Conservation (phyloP, 2,329 filamentous ascomycete species). For the Thielaviopsis euricoi region DNA sequence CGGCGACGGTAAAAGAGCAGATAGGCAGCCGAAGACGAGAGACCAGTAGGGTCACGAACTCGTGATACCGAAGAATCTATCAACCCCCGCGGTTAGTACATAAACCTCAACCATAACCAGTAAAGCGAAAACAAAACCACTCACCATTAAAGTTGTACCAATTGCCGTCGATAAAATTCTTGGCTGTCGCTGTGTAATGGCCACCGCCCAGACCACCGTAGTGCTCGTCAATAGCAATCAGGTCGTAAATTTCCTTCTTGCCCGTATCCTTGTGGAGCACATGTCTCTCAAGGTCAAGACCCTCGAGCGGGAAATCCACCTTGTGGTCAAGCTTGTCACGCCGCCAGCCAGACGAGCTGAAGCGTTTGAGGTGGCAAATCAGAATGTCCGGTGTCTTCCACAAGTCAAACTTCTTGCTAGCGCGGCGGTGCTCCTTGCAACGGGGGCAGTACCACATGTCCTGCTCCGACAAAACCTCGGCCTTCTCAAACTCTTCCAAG, state of each 20-base stretch:
- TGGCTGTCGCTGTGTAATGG: slow-evolving; percentile 89
- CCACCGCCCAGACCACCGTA: slow-evolving; percentile 85
- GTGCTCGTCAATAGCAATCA: slow-evolving; percentile 93
- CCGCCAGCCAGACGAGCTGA: slow-evolving; percentile 67
- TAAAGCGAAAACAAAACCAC: slow-evolving; percentile 19
- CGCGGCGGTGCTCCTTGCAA: slow-evolving; percentile 84
- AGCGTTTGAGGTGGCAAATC: slow-evolving; percentile 88
- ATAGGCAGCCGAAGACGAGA: slow-evolving; percentile 69
- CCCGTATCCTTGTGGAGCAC: slow-evolving; percentile 67
- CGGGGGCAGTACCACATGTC: slow-evolving; percentile 96
- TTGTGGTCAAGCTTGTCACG: slow-evolving; percentile 82
- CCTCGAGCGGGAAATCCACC: slow-evolving; percentile 82
- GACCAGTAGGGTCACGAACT: slow-evolving; percentile 39
- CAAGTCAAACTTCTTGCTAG: slow-evolving; percentile 90
- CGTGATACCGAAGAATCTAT: slow-evolving; percentile 59
- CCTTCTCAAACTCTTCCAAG: slow-evolving; percentile 83
- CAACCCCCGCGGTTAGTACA: not conserved
- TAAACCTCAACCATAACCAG: not conserved
- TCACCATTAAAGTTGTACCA: slow-evolving; percentile 98
- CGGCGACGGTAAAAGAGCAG: slow-evolving; percentile 90
- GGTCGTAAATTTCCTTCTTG: slow-evolving; percentile 74
- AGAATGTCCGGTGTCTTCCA: slow-evolving; percentile 96
- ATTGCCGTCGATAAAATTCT: slow-evolving; percentile 72
- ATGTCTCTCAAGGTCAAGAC: slow-evolving; percentile 63
- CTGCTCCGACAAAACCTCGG: slow-evolving; percentile 83